Base-by-base conservation (phyloP, 805 yeast species). In the Blastobotrys terrestris region DNA sequence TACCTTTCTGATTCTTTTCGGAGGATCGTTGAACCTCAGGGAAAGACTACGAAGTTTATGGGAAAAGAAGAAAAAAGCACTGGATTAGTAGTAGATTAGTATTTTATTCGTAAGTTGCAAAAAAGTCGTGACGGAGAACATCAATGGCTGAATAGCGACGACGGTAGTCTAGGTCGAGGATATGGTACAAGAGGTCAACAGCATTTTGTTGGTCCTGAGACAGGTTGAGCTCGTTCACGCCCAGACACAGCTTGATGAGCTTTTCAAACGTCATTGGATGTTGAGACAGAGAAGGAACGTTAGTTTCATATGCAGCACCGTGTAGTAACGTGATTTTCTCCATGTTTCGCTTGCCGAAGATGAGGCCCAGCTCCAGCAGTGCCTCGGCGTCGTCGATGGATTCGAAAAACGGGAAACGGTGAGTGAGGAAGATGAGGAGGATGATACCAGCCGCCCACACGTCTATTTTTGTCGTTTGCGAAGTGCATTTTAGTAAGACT, bases 331-430 rank as follows among this genome's bases (percentile, higher is more conserved):
- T 95, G 61, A 90, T 83, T 56, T 81, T 79, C 57, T 81, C 80
- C 79, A 94, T 76, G 58, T 79, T 80, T 8, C 77, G 79, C 48
- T 78, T 67, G 2, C 99, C 99, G 70, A 87, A 91, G 1, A 94
- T 75, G 1, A 84, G 73, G 0, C 96, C 82, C 39, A 92, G 73
- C 66, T 94, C 99, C 35, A 91, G 77, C 49, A 92, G 67, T 0
- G 98, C 96, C 62, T 94, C 98, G 2, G 83, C 81, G 65, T 94
- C 99, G 68, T 92, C 98, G 3, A 87, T 83, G 1, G 97, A 90
- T 64, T 89, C 89, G 73, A 94, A 94, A 63, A 94, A 85, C 3
- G 99, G 98, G 67, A 91, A 92, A 61, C 95, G 76, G 60, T 94
- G 74, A 1, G 87, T 68, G 21, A 94, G 66, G 56, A 92, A 73